These are phyloP conservation scores for Gaertneriomyces sp. DNA, from an alignment of 192 early-diverging fungal species.

Conservation along the genomic window DNA sequence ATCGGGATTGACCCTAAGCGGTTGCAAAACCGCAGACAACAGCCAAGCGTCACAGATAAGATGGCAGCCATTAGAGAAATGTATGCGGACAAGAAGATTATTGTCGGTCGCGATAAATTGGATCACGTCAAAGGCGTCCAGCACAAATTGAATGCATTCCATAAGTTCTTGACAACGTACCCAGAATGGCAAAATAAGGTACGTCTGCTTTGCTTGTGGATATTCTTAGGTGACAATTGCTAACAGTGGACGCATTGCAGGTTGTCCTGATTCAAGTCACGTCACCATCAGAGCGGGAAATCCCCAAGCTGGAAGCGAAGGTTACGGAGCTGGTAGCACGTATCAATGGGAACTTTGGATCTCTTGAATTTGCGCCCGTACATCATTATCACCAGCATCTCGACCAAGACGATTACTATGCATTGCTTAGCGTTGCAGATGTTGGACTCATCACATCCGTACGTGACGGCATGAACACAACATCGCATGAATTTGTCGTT, in stretches of 20 bases:
- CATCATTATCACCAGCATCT: conserved; percentile 89
- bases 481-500: conserved; percentile 88
- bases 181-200: conserved; percentile 91
- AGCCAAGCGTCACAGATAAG: conserved; percentile 69
- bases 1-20: conserved; percentile 92
- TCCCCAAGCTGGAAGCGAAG: conserved; percentile 63
- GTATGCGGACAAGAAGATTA: conserved; percentile 86
- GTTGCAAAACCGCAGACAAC: conserved; percentile 57
- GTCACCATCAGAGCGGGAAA: conserved; percentile 68
- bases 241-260: conserved; percentile 17
- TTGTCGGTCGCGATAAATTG: conserved; percentile 94
- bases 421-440: conserved; percentile 88
- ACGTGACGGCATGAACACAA: conserved; percentile 98
- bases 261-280: conserved; percentile 96
- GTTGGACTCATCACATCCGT: conserved; percentile 86
- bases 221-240: not conserved
- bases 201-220: not conserved
- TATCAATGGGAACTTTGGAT: conserved; percentile 94
- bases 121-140: conserved; percentile 91
- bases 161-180: conserved; percentile 82
- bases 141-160: conserved; percentile 94
- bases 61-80: conserved; percentile 74
- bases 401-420: conserved; percentile 94
- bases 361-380: conserved; percentile 93
- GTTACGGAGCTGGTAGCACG: conserved; percentile 85